These are phyloP conservation scores for Lotus japonicus DNA, from an alignment of 306 rosid species.

Conservation along the genomic window DNA sequence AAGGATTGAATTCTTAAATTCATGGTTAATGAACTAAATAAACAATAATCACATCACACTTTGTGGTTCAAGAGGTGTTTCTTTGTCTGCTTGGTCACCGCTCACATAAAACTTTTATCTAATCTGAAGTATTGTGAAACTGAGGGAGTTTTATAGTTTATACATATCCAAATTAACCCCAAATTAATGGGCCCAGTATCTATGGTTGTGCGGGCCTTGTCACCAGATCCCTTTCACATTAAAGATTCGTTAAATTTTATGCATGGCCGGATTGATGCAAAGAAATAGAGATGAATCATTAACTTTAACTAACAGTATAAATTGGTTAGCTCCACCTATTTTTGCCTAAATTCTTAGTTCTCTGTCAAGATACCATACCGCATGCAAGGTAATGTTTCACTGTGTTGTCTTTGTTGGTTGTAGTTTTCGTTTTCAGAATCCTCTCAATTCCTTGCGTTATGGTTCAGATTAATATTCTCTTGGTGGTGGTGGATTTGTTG, in stretches of 20 bases:
- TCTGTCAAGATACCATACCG: slow-evolving; percentile 13
- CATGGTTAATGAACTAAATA: too few relatives aligned
- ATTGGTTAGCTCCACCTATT: slow-evolving; percentile 17
- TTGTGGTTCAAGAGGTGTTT: too few relatives aligned
- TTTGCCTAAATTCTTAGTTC: slow-evolving; percentile 5
- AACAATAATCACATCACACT: too few relatives aligned
- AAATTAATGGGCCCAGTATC: neutral
- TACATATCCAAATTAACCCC: slow-evolving; percentile 8
- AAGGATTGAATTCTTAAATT: too few relatives aligned
- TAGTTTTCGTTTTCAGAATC: slow-evolving; percentile 14
- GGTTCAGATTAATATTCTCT: slow-evolving; percentile 23
- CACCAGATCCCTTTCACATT: neutral
- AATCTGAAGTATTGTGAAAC: too few relatives aligned
- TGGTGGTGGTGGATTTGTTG: slow-evolving; percentile 16
- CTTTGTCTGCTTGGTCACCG: too few relatives aligned
- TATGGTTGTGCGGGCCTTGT: neutral
- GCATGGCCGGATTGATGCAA: neutral
- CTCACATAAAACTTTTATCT: too few relatives aligned
- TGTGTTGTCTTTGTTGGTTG: slow-evolving; percentile 25
- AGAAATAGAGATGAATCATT: neutral
- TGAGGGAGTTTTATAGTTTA: too few relatives aligned
- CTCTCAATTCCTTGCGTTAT: neutral
- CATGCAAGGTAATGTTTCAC: neutral
- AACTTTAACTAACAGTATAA: neutral
- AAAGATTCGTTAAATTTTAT: neutral